A percentile compares a stretch with the other conserved stretches of the same genome.
Evolutionary conservation across 169 alveolate genomes (phyloP).

Genomic region (Pseudocohnilembus persalinus): DNA sequence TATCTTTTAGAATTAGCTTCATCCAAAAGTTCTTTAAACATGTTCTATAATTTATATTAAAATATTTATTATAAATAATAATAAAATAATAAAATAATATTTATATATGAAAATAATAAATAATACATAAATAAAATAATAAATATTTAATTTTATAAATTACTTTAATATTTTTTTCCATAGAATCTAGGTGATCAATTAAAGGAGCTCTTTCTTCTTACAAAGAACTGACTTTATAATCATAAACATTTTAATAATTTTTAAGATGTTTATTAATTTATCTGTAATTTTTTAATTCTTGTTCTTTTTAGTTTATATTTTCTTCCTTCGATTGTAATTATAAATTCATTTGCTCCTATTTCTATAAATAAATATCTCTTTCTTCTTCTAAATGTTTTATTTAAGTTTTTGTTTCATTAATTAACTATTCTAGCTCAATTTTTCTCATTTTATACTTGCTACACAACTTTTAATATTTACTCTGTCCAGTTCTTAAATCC

Average conservation of each 20-base stretch:
- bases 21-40: slow-evolving; percentile 41
- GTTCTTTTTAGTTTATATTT: slow-evolving; percentile 31
- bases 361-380: slow-evolving; percentile 19
- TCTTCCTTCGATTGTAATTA: slow-evolving; percentile 33
- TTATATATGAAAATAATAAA: neutral
- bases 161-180: slow-evolving; percentile 27
- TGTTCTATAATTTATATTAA: neutral
- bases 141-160: neutral
- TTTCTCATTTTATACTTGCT: slow-evolving; percentile 35
- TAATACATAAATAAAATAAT: neutral
- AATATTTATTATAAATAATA: too few relatives aligned
- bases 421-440: slow-evolving; percentile 28
- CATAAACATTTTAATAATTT: slow-evolving; percentile 42
- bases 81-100: slow-evolving; percentile 2
- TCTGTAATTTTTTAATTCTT: slow-evolving; percentile 44
- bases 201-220: slow-evolving; percentile 41
- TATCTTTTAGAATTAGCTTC: slow-evolving; percentile 42
- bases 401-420: slow-evolving; percentile 31
- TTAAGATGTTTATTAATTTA: slow-evolving; percentile 34
- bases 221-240: slow-evolving; percentile 25
- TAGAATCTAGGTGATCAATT: slow-evolving; percentile 12
- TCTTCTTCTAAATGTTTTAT: slow-evolving; percentile 32
- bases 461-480: slow-evolving; percentile 31
- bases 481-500: slow-evolving; percentile 31
- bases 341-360: slow-evolving; percentile 10